Evolutionary conservation across 2,329 filamentous ascomycete genomes (phyloP).

Genomic region (Passalora sequoiae): DNA sequence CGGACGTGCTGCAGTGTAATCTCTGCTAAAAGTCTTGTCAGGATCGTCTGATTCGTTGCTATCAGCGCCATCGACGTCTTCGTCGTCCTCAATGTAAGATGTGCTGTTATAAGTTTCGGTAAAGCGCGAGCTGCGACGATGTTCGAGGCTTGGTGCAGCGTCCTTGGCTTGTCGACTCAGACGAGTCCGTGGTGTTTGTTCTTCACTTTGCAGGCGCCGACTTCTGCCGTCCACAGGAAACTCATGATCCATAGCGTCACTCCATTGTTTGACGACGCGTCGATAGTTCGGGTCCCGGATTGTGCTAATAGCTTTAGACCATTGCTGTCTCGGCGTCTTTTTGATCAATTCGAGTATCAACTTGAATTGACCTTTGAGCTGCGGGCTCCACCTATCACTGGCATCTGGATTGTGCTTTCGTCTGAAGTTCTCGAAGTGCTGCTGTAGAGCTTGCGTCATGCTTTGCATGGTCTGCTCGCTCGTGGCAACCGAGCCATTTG

Average conservation of each 20-base stretch:
- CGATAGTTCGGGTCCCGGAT: conserved; percentile 2
- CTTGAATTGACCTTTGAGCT: conserved; percentile 16
- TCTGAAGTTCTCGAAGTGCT: conserved; percentile 16
- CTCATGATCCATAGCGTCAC: conserved; percentile 14
- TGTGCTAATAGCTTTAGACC: conserved; percentile 3
- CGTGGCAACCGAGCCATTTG: conserved; percentile 9
- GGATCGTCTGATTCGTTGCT: conserved; percentile 12
- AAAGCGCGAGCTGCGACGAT: conserved; percentile 20
- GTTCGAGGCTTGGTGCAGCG: conserved; percentile 12
- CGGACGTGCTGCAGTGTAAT: conserved; percentile 25
- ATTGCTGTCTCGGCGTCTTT: conserved; percentile 14
- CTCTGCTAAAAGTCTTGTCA: conserved; percentile 24
- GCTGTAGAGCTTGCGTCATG: conserved; percentile 13
- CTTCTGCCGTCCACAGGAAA: conserved; percentile 7
- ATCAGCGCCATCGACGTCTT: conserved; percentile 10
- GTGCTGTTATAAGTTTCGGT: conserved; percentile 13
- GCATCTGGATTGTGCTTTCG: conserved; percentile 16
- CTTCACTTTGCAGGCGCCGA: conserved; percentile 2
- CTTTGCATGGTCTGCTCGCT: conserved; percentile 12
- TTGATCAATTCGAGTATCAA: conserved; percentile 15
- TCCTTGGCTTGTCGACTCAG: conserved; percentile 19
- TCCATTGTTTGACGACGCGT: conserved; percentile 16
- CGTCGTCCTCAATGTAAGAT: conserved; percentile 13
- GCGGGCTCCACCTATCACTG: conserved; percentile 17
- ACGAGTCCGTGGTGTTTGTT: conserved; percentile 6